phyloP scores from a whole-genome alignment of 495 filamentous ascomycete species.

The Penicillium desertorum region DNA sequence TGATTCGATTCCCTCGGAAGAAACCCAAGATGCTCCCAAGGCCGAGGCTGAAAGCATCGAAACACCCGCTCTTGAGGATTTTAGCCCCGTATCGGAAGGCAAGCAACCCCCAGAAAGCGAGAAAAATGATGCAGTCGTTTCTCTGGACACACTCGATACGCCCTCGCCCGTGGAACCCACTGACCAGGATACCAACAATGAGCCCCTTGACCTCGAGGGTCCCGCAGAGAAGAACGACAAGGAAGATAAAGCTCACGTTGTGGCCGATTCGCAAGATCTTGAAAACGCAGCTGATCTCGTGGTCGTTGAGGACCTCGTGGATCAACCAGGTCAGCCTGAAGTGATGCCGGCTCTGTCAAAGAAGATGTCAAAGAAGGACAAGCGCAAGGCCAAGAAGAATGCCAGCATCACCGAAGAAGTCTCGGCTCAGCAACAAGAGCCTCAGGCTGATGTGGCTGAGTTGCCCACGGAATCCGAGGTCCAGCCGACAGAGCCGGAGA shows the following conservation, averaged over 20 bases:
- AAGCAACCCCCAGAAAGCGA: slow-evolving; percentile 1
- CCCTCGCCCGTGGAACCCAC: slow-evolving; percentile 3
- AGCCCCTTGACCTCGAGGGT: neutral
- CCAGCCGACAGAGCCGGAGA: slow-evolving; percentile 3
- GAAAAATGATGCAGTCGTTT: slow-evolving; percentile 5
- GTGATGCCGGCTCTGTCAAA: slow-evolving; percentile 16
- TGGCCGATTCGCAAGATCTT: neutral
- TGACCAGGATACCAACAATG: neutral
- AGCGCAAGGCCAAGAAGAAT: slow-evolving; percentile 39
- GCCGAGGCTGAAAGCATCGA: slow-evolving; percentile 7
- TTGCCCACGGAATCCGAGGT: neutral
- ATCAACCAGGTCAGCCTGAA: slow-evolving; percentile 10
- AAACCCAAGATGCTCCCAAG: slow-evolving; percentile 1
- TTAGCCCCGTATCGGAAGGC: neutral
- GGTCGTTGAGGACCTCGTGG: slow-evolving; percentile 12
- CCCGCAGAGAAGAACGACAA: neutral
- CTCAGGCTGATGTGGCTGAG: slow-evolving; percentile 2
- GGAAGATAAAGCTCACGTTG: neutral
- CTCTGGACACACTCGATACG: slow-evolving; percentile 17
- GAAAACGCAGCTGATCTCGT: slow-evolving; percentile 21
- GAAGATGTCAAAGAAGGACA: slow-evolving; percentile 43
- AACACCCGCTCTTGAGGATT: too few species aligned
- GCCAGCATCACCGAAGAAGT: slow-evolving; percentile 7
- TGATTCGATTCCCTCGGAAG: slow-evolving; percentile 2
- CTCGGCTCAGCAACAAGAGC: slow-evolving; percentile 10